Evolutionary conservation across 768 basidiomycete genomes (phyloP), one percentile per base, ranked within the genome.

Genomic region (Tricholoma sp.): DNA sequence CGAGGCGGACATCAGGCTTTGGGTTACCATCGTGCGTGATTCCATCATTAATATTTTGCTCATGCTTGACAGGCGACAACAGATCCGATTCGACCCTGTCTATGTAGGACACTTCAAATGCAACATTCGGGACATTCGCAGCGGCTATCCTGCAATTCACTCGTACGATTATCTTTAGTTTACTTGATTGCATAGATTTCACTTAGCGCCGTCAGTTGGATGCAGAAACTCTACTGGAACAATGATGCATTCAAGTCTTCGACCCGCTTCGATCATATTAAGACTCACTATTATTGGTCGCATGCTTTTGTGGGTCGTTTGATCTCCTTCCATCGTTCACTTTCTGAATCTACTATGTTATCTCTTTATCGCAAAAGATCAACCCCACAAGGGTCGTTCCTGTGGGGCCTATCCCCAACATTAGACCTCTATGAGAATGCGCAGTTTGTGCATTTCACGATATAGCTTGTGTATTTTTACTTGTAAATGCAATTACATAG

Each of bases 41-140:
- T 37, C 19, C 51, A 16, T 41, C 29, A 57, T n/a, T 50, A 21
- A 35, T 51, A 21, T 5, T 32, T 19, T 5, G 32, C 19, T 41
- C 52, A 16, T 27, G 19, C 41, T 24, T 53, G 34, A 14, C 39
- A 24, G 14, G 6, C 35, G 35, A 50, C 31, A 2, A 54, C 57
- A 91, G 89, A 74, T 92, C 59, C 91, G 93, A 34, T 95, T 94
- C 72, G 94, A 96, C 64, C 85, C 87, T 1, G 95, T 89, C 14
- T 98, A 98, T 71, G 81, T 88, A 49, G 84, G 87, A 0, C 91
- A 94, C 69, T 98, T 98, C 82, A 98, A 98, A 64, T 95, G 93
- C 75, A 94, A 96, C 76, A 69, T 92, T 61, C 84, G 87, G 29
- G 85, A 82, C 43, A 90, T 97, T 67, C 91, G 95, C 21, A 76